A percentile compares a stretch with the other conserved stretches of the same genome.
Conservation (phyloP, 2,329 filamentous ascomycete species). For the Ascosphaera apis region DNA sequence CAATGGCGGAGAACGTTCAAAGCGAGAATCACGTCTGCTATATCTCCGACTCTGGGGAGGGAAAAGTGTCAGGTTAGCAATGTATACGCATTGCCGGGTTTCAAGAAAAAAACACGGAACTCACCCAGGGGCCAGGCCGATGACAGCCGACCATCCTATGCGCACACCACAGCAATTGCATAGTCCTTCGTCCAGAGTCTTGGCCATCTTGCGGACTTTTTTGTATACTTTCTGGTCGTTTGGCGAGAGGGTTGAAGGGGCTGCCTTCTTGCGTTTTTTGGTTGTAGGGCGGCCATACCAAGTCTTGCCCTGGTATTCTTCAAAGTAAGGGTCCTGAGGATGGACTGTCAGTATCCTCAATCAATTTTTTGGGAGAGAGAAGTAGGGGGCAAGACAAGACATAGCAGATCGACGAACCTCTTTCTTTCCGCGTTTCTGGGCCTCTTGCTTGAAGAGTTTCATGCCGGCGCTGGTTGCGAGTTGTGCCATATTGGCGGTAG, state of each 20-base stretch:
- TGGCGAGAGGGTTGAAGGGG: slow-evolving; percentile 59
- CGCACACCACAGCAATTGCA: slow-evolving; percentile 62
- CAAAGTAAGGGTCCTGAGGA: slow-evolving; percentile 68
- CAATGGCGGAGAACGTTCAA: slow-evolving; percentile 53
- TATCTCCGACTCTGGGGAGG: slow-evolving; percentile 44
- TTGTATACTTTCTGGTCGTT: slow-evolving; percentile 67
- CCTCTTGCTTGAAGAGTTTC: no score
- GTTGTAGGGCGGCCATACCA: slow-evolving; percentile 41
- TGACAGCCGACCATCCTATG: slow-evolving; percentile 75
- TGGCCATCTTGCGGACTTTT: slow-evolving; percentile 65
- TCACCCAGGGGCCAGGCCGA: slow-evolving; percentile 63
- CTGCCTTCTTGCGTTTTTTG: slow-evolving; percentile 66
- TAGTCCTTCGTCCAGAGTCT: slow-evolving; percentile 62
- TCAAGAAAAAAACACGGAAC: slow-evolving; percentile 16
- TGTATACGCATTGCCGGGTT: background rate
- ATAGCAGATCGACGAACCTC: no score
- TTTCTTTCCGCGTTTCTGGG: no score
- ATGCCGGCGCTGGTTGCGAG: no score
- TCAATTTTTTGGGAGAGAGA: no score
- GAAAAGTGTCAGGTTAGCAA: background rate
- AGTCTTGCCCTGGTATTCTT: slow-evolving; percentile 52
- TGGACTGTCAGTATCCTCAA: slow-evolving; percentile 1
- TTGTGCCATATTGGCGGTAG: no score
- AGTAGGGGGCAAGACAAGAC: no score
- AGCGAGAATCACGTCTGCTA: slow-evolving; percentile 48